Evolutionary conservation across 148 eudicot species (phyloP).

Genomic region (Amaranthus cruentus): DNA sequence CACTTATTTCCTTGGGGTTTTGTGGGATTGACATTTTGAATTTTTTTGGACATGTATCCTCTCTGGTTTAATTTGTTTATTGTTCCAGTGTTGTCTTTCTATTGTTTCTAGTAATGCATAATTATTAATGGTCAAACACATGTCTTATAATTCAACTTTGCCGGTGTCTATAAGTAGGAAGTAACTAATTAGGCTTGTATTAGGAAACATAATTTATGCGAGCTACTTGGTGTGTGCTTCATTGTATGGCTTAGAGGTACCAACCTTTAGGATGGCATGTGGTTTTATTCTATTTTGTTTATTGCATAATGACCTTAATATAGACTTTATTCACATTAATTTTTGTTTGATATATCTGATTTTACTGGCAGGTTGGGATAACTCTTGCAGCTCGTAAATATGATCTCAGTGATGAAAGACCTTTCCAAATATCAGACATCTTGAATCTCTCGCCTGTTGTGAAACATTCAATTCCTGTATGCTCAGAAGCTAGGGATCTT

Average conservation of each 20-base stretch:
- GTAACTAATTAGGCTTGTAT: neutral
- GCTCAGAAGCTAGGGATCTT: conserved; percentile 93
- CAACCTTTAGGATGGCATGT: neutral
- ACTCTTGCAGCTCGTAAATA: conserved; percentile 77
- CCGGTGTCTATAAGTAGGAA: neutral
- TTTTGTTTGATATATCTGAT: neutral
- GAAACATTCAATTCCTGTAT: conserved; percentile 86
- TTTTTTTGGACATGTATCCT: too few relatives aligned
- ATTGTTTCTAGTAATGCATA: too few relatives aligned
- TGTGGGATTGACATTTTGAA: too few relatives aligned
- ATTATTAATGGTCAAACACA: too few relatives aligned
- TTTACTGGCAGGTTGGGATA: conserved; percentile 61
- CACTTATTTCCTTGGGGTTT: too few relatives aligned
- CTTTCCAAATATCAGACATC: conserved; percentile 78
- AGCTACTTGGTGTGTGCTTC: neutral
- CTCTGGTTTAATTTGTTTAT: too few relatives aligned
- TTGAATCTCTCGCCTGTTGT: conserved; percentile 83
- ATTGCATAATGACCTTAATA: neutral
- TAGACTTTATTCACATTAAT: neutral
- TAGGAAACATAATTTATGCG: neutral
- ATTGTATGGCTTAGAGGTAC: neutral
- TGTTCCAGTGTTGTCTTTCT: too few relatives aligned
- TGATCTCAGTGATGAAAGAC: conserved; percentile 60
- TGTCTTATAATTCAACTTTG: too few relatives aligned
- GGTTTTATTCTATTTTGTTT: neutral